phyloP scores from a whole-genome alignment of 805 yeast genomes.

The Komagataella ulmi region DNA sequence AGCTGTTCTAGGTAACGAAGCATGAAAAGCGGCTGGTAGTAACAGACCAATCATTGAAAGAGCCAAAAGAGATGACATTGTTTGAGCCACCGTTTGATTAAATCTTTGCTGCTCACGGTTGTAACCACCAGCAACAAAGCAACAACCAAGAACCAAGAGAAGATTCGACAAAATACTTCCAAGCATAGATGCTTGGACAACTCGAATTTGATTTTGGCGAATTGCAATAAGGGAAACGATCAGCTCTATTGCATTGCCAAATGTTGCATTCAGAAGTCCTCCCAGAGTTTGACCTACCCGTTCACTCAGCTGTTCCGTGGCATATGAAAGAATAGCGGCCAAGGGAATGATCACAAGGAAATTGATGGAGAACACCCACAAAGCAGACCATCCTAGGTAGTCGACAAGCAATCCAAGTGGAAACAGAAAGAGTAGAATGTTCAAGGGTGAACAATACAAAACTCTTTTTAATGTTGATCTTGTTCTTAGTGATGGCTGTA shows the following conservation, averaged over 20 bases:
- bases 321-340: conserved; percentile 81
- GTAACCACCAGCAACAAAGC: conserved; percentile 87
- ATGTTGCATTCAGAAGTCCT: conserved; percentile 89
- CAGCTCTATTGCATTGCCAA: conserved; percentile 95
- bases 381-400: conserved; percentile 35
- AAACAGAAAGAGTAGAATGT: conserved; percentile 67
- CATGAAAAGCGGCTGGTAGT: conserved; percentile 94
- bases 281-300: conserved; percentile 89
- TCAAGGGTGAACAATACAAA: conserved; percentile 19
- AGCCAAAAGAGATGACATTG: conserved; percentile 90
- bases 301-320: conserved; percentile 85
- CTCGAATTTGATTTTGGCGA: conserved; percentile 72
- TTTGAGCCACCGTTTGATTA: conserved; percentile 95
- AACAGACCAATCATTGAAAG: conserved; percentile 79
- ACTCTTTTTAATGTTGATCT: background rate
- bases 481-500: background rate
- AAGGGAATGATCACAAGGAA: conserved; percentile 86
- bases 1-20: conserved; percentile 44
- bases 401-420: conserved; percentile 83
- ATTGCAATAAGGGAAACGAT: conserved; percentile 90
- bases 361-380: conserved; percentile 53
- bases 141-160: conserved; percentile 86
- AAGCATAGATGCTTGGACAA: conserved; percentile 95
- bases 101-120: conserved; percentile 77
- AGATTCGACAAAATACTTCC: conserved; percentile 87